Conservation (phyloP, 768 basidiomycete species). For the Boletus sp. region DNA sequence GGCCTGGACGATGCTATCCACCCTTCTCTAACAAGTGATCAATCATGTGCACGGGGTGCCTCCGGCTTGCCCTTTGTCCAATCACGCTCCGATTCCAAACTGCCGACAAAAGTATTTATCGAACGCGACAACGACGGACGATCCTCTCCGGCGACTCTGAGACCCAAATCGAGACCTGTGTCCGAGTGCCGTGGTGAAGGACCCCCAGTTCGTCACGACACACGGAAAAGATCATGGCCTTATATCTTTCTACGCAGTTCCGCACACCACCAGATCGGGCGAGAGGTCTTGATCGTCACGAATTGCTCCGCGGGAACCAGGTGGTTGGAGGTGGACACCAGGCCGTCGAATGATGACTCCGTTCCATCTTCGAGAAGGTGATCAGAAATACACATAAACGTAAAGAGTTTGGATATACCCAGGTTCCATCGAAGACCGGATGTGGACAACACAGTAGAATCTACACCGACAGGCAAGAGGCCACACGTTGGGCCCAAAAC, state of each 20-base stretch:
- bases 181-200: neutral
- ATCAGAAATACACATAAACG: conserved; percentile 1
- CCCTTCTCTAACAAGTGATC: neutral
- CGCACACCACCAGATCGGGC: conserved; percentile 88
- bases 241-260: conserved; percentile 45
- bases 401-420: conserved; percentile 41
- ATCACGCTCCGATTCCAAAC: neutral
- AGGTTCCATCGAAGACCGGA: conserved; percentile 88
- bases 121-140: neutral
- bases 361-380: conserved; percentile 42
- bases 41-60: neutral
- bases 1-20: too few relatives aligned
- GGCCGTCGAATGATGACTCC: conserved; percentile 76
- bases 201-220: too few relatives aligned
- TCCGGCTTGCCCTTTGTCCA: neutral
- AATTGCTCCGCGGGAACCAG: conserved; percentile 60
- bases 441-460: conserved; percentile 73
- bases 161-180: neutral
- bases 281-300: conserved; percentile 73
- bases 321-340: conserved; percentile 94
- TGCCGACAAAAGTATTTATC: neutral
- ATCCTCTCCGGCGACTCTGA: neutral
- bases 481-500: conserved; percentile 88
- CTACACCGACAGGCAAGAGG: conserved; percentile 87
- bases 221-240: neutral